These are phyloP conservation scores for Perkinsus olseni DNA, from an alignment of 169 alveolate species.

Conservation along the genomic window DNA sequence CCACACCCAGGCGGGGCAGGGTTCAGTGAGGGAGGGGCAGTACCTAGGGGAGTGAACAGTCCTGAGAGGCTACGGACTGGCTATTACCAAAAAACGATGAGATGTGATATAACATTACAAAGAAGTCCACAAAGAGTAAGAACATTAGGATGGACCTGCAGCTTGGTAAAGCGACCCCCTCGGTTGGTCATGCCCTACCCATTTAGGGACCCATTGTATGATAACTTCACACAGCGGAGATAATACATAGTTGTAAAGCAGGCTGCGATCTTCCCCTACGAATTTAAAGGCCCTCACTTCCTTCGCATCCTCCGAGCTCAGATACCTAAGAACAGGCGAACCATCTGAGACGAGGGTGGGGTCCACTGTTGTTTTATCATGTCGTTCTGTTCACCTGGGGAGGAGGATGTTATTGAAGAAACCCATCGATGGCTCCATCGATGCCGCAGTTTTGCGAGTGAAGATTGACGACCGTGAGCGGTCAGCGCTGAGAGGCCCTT, in stretches of 20 bases:
- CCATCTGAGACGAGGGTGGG: too few relatives aligned
- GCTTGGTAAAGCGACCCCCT: background rate
- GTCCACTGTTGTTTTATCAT: too few relatives aligned
- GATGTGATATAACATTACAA: background rate
- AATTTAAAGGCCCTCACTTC: background rate
- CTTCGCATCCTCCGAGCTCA: background rate
- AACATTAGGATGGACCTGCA: background rate
- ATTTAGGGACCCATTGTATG: background rate
- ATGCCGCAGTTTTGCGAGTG: too few relatives aligned
- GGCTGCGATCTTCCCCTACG: background rate
- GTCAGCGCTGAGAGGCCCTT: too few relatives aligned
- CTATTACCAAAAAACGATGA: background rate
- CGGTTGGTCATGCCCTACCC: background rate
- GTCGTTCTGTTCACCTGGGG: too few relatives aligned
- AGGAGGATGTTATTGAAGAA: too few relatives aligned
- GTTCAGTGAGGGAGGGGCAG: background rate
- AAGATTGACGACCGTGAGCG: too few relatives aligned
- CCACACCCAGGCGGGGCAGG: background rate
- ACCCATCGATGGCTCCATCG: too few relatives aligned
- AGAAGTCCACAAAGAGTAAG: background rate
- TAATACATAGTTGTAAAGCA: background rate
- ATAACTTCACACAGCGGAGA: background rate
- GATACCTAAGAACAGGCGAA: background rate
- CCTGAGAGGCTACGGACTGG: background rate
- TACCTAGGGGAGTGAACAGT: background rate